Percentiles rank a stretch among this genome's conserved stretches.
Conservation (phyloP, 495 filamentous ascomycete species). For the Penicillium roqueforti region DNA sequence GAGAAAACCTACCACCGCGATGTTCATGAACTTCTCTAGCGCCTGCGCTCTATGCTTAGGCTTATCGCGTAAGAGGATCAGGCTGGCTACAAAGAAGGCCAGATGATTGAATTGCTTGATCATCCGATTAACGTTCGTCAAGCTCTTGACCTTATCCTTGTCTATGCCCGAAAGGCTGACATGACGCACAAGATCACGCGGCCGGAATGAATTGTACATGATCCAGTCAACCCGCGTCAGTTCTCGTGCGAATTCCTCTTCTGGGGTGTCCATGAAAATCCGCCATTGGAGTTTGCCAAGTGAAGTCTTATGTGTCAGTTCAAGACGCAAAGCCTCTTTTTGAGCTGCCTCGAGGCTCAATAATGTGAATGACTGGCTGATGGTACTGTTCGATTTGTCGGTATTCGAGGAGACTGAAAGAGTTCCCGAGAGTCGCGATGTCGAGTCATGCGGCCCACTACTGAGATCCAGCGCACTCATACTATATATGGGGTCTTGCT, state of each 20-base stretch:
- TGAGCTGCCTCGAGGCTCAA: conserved; percentile 68
- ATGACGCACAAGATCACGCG: conserved; percentile 87
- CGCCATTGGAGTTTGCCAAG: conserved; percentile 80
- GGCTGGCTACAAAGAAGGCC: conserved; percentile 84
- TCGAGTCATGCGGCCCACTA: conserved; percentile 36
- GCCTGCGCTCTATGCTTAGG: conserved; percentile 88
- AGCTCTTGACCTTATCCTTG: conserved; percentile 72
- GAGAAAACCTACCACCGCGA: conserved; percentile 53
- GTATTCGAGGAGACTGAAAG: conserved; percentile 39
- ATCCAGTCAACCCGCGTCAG: conserved; percentile 95
- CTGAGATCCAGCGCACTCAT: conserved; percentile 44
- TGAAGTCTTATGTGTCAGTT: conserved; percentile 53
- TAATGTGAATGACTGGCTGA: conserved; percentile 45
- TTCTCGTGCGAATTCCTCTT: conserved; percentile 83
- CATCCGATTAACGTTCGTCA: conserved; percentile 88
- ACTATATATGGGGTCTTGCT: conserved; percentile 42
- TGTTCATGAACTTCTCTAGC: conserved; percentile 89
- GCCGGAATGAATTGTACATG: conserved; percentile 94
- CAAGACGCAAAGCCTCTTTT: conserved; percentile 61
- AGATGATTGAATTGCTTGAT: conserved; percentile 95
- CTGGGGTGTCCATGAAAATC: conserved; percentile 71
- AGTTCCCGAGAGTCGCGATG: conserved; percentile 40
- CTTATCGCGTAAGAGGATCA: conserved; percentile 90
- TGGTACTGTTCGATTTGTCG: conserved; percentile 37
- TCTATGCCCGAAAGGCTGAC: conserved; percentile 67